A percentile compares a stretch with the other conserved stretches of the same genome.
Evolutionary conservation across 768 basidiomycete genomes (phyloP).

Genomic region (Tylopilus subfusipes): DNA sequence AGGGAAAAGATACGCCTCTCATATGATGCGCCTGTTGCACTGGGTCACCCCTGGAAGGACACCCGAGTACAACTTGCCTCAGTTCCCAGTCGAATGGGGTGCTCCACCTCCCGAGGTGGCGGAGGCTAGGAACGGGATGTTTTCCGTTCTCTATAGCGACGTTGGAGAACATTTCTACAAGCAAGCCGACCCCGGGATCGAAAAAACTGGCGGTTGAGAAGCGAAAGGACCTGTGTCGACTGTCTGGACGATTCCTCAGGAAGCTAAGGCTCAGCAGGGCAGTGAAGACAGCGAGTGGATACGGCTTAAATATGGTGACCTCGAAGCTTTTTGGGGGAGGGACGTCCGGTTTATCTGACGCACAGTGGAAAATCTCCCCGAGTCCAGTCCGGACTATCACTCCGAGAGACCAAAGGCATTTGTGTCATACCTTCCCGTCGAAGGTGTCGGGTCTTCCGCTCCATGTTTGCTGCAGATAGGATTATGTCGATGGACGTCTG

Average conservation of each 20-base stretch:
- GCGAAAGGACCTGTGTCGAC: conserved; percentile 37
- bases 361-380: conserved; percentile 21
- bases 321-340: conserved; percentile 36
- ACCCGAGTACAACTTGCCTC: conserved; percentile 27
- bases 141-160: conserved; percentile 54
- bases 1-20: conserved; percentile 52
- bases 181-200: conserved; percentile 35
- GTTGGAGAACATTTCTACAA: conserved; percentile 47
- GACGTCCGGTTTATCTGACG: conserved; percentile 39
- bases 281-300: conserved; percentile 7
- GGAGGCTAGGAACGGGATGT: conserved; percentile 37
- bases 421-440: conserved; percentile 41
- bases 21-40: conserved; percentile 66
- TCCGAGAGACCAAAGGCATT: conserved; percentile 16
- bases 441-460: conserved; percentile 46
- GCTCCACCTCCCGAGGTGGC: conserved; percentile 36
- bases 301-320: conserved; percentile 37
- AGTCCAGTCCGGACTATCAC: conserved; percentile 5
- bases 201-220: conserved; percentile 42
- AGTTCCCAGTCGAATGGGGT: conserved; percentile 43
- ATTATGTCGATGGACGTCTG: conserved; percentile 16
- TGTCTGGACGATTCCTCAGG: conserved; percentile 34
- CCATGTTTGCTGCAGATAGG: conserved; percentile 17
- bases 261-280: neutral
- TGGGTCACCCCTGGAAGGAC: conserved; percentile 43